Conservation (phyloP, 2,329 filamentous ascomycete species). For the Pseudocercospora musae region DNA sequence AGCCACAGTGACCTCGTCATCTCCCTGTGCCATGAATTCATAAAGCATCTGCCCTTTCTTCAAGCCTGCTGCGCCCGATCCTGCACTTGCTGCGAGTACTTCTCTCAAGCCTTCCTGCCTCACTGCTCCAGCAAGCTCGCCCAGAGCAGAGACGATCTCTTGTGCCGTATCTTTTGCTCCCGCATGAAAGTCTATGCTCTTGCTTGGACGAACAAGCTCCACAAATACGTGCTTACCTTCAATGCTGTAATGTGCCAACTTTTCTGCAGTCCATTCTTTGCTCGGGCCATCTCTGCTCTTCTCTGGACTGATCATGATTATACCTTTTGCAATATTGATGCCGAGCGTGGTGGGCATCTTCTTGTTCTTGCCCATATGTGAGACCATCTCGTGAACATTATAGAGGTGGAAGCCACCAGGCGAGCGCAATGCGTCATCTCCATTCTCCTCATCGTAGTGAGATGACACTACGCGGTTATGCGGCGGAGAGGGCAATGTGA, state of each 20-base stretch:
- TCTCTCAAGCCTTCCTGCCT: conserved; percentile 81
- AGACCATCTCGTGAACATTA: conserved; percentile 96
- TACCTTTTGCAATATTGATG: conserved; percentile 84
- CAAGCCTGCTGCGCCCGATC: conserved; percentile 54
- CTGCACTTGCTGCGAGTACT: conserved; percentile 75
- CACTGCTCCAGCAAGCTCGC: conserved; percentile 82
- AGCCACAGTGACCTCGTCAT: conserved; percentile 91
- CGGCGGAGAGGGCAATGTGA: conserved; percentile 55
- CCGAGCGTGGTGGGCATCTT: conserved; percentile 97
- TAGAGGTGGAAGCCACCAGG: conserved; percentile 89
- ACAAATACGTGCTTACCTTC: conserved; percentile 98
- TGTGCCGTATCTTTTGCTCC: conserved; percentile 95
- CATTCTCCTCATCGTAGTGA: conserved; percentile 40
- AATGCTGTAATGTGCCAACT: conserved; percentile 94
- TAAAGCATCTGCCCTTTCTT: conserved; percentile 87
- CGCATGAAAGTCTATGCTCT: conserved; percentile 94
- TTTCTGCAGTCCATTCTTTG: conserved; percentile 91
- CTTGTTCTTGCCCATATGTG: conserved; percentile 93
- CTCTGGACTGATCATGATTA: conserved; percentile 87
- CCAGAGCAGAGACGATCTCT: conserved; percentile 83
- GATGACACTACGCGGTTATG: conserved; percentile 48
- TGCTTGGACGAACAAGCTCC: conserved; percentile 86
- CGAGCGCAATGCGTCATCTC: conserved; percentile 46
- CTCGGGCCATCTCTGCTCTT: conserved; percentile 76
- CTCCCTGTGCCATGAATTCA: conserved; percentile 93